Conservation (phyloP, 495 filamentous ascomycete genomes). For the Penicillium angulare region DNA sequence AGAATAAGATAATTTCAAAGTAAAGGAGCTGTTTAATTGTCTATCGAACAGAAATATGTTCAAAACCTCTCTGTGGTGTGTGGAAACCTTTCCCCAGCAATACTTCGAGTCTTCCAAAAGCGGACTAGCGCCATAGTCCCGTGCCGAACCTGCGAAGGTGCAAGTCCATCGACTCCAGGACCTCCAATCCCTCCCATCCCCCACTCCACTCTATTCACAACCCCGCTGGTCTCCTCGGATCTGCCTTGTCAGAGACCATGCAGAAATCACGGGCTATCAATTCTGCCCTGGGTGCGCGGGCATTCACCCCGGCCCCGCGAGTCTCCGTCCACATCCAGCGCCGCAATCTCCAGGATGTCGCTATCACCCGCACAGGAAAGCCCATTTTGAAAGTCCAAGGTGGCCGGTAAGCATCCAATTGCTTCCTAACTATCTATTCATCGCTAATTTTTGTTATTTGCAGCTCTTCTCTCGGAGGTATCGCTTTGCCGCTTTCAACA, state of each 20-base stretch:
- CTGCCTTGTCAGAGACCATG: conserved; percentile 44
- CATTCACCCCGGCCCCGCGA: conserved; percentile 40
- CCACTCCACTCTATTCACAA: conserved; percentile 33
- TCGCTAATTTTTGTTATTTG: conserved; percentile 24
- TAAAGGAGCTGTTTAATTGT: background rate
- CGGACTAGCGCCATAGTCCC: conserved; percentile 40
- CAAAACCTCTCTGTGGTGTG: too few relatives aligned
- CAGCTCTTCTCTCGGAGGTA: conserved; percentile 86
- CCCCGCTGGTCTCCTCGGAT: conserved; percentile 31
- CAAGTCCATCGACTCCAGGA: conserved; percentile 14
- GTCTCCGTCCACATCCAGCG: conserved; percentile 46
- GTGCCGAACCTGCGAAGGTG: conserved; percentile 27
- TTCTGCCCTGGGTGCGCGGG: conserved; percentile 43
- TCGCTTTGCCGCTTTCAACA: conserved; percentile 25
- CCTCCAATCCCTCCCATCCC: conserved; percentile 32
- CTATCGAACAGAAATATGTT: background rate
- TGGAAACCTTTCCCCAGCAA: too few relatives aligned
- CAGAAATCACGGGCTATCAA: conserved; percentile 51
- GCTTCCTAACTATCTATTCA: background rate
- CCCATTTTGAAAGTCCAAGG: conserved; percentile 79
- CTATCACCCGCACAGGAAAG: conserved; percentile 84
- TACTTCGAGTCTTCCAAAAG: background rate
- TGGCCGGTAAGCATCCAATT: conserved; percentile 65
- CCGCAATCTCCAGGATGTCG: conserved; percentile 70
- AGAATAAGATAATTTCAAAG: background rate